Percentiles rank a stretch among this genome's conserved stretches.
These are phyloP conservation scores for Cicer chorassanicum DNA, from an alignment of 306 rosid genomes.

Conservation along the genomic window DNA sequence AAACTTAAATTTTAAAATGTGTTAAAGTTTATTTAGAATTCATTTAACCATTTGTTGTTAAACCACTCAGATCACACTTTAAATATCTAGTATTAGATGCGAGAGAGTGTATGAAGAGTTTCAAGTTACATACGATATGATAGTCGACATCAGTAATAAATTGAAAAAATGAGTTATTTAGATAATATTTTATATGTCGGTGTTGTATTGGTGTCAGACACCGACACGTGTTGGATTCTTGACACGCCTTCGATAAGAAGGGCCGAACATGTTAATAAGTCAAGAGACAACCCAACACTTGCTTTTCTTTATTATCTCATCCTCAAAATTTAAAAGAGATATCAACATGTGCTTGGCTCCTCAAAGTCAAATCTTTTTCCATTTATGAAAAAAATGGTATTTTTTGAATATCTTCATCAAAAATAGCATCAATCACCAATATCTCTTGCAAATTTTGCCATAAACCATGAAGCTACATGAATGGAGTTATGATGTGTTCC, in stretches of 20 bases:
- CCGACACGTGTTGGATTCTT: background rate
- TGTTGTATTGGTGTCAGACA: no score
- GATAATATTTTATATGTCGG: no score
- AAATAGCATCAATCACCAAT: background rate
- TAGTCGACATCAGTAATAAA: no score
- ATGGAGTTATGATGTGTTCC: slow-evolving; percentile 53
- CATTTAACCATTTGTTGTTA: no score
- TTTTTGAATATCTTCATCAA: background rate
- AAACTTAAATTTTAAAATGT: no score
- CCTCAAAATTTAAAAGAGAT: background rate
- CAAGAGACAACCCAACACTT: background rate
- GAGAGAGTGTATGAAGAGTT: no score
- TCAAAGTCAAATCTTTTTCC: slow-evolving; percentile 1
- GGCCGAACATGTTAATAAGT: background rate
- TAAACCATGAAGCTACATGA: background rate
- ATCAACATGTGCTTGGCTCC: background rate
- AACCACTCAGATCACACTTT: no score
- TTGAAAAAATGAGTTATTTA: no score
- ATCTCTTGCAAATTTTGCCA: background rate
- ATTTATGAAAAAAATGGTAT: background rate
- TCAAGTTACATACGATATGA: no score
- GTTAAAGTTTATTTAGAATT: no score
- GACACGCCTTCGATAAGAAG: background rate
- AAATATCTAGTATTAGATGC: no score
- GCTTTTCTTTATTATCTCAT: background rate